phyloP scores from a whole-genome alignment of 441 rosid genomes.

The Macaranga tanarius region DNA sequence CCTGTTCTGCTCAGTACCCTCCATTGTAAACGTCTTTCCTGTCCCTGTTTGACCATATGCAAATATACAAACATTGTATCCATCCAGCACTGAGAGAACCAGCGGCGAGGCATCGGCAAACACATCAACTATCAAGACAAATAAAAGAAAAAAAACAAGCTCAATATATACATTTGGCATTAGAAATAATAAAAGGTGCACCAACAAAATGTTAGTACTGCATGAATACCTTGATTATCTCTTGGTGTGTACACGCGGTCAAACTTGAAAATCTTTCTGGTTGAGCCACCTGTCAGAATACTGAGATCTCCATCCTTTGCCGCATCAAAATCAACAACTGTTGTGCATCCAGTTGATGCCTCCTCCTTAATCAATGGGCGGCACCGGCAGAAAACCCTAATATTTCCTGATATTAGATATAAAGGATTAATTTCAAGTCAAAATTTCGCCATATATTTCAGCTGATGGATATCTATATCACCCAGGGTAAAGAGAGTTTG shows the following conservation, averaged over 20 bases:
- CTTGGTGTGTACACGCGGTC: conserved; percentile 72
- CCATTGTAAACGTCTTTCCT: conserved; percentile 96
- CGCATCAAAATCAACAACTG: conserved; percentile 62
- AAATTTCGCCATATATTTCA: conserved; percentile 7
- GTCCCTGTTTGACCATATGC: conserved; percentile 98
- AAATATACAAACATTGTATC: conserved; percentile 93
- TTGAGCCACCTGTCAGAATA: conserved; percentile 50
- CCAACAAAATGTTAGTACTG: background rate
- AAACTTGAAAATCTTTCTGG: conserved; percentile 70
- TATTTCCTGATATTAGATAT: conserved; percentile 57
- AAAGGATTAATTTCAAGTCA: background rate
- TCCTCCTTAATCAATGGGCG: conserved; percentile 75
- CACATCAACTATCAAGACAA: conserved; percentile 58
- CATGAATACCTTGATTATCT: conserved; percentile 70
- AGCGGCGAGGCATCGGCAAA: conserved; percentile 79
- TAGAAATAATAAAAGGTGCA: background rate
- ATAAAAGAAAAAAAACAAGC: conserved; percentile 19
- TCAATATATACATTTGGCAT: background rate
- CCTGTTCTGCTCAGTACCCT: conserved; percentile 69
- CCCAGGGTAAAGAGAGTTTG: conserved; percentile 13
- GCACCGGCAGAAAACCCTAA: conserved; percentile 88
- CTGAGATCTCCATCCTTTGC: conserved; percentile 84
- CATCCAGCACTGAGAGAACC: conserved; percentile 81
- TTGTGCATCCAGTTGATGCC: conserved; percentile 46
- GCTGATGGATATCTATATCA: background rate